These are phyloP conservation scores for Calonectria leucothoes DNA, from an alignment of 2,329 filamentous ascomycete species.

Conservation along the genomic window DNA sequence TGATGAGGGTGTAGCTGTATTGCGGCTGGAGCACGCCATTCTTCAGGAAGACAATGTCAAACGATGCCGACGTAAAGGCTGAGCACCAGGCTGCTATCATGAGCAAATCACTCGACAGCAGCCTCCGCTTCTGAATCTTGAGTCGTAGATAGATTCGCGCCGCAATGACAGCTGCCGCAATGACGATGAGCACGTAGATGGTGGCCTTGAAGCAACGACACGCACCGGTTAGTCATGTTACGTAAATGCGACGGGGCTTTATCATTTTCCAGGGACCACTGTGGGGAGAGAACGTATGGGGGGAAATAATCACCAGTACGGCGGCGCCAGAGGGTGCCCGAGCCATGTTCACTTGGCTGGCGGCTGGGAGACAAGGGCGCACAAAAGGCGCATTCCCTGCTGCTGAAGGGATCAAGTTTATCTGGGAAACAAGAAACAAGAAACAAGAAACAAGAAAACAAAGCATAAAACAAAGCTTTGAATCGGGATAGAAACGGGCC, in stretches of 20 bases:
- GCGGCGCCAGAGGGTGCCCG: not conserved
- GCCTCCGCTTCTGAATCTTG: not conserved
- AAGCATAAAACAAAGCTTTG: not conserved
- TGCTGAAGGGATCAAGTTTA: not conserved
- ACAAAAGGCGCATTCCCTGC: not conserved
- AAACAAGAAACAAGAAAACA: too few relatives aligned
- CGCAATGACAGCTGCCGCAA: not conserved
- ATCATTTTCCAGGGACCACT: not conserved
- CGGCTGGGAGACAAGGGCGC: not conserved
- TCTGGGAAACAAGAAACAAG: too few relatives aligned
- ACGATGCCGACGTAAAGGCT: not conserved
- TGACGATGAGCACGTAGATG: not conserved
- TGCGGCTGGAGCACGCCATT: not conserved
- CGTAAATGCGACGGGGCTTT: not conserved
- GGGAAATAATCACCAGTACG: not conserved
- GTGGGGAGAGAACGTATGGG: not conserved
- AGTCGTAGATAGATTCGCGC: not conserved
- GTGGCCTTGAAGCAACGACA: not conserved
- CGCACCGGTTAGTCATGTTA: not conserved
- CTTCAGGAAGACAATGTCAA: not conserved
- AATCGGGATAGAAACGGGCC: not conserved
- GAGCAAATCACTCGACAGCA: not conserved
- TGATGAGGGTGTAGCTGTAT: not conserved
- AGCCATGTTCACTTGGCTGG: not conserved
- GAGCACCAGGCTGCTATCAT: constrained; percentile 1